Base-by-base conservation (phyloP, 768 basidiomycete genomes). In the Hydnomerulius pinastri region DNA sequence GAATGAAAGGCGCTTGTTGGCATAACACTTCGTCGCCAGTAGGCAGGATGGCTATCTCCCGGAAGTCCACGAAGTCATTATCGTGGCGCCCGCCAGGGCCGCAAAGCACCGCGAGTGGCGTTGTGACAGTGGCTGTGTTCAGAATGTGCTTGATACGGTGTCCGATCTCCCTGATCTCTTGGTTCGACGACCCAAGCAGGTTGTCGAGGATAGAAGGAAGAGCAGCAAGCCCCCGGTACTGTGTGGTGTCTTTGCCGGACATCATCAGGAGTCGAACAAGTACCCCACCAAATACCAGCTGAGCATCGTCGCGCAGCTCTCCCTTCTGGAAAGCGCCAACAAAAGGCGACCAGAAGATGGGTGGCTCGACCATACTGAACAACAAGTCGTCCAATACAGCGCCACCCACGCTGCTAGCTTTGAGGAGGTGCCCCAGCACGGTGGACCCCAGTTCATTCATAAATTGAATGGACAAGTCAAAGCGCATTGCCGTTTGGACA, bases 31-130 rank as follows among this genome's bases (percentile, higher is more conserved):
- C 86, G 35, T 81, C 79, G 0, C 79, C 73, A 3, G 85, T 85
- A 2, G 86, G 86, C 4, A 84, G 68, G 41, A 87, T 82, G 11
- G 77, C 63, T 17, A 87, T 82, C 21, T 77, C 49, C 6, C 75
- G 75, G 54, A 82, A 86, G 52, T 86, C 75, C 4, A 59, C 60
- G 48, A 79, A 78, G 57, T 87, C 86, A 39, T 88, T 88, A 59
- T 86, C 84, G 48, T 87, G 86, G 1, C 86, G 73, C 2, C 85
- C 86, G 0, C 86, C 86, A 1, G 85, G 79, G 3, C 63, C 64
- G 30, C 57, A 51, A 38, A 46, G 48, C 21, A 45, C 56, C 12
- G 58, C 57, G 18, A 54, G 46, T 7, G 52, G 25, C 6, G 61
- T 58, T 23, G 53, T 51, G 9, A 57, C 23, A 12, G 43, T 55